Conservation (phyloP, 441 rosid species). For the Raphanus hybrid region DNA sequence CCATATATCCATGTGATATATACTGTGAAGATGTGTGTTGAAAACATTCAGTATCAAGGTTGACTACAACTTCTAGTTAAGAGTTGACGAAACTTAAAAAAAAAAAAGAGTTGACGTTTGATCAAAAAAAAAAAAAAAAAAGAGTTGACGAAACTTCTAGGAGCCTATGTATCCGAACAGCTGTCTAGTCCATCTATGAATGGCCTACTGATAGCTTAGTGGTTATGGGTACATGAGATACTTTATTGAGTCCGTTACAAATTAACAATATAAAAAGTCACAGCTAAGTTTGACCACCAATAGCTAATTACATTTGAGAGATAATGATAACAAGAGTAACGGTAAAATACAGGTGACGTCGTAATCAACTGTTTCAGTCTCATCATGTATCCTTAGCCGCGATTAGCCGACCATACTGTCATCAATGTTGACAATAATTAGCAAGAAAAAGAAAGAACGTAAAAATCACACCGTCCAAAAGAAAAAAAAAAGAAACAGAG, state of each 20-base stretch:
- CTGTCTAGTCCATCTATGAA: no score
- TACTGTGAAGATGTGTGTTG: background rate
- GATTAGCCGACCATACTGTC: constrained; percentile 38
- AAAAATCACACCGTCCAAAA: constrained; percentile 31
- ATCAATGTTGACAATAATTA: constrained; percentile 7
- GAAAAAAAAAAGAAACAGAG: constrained; percentile 8
- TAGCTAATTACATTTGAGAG: background rate
- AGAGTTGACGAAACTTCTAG: no score
- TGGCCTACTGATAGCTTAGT: no score
- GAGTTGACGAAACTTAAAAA: no score
- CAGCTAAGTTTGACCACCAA: background rate
- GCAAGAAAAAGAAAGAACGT: constrained; percentile 13
- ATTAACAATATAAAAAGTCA: background rate
- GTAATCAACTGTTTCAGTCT: constrained; percentile 26
- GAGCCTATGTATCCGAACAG: no score
- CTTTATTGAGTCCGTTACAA: no score
- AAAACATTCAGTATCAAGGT: background rate
- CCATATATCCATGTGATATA: background rate
- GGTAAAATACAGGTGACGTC: constrained; percentile 27
- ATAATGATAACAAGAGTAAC: background rate
- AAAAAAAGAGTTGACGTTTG: no score
- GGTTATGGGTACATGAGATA: no score
- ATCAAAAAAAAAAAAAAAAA: no score
- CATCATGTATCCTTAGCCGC: constrained; percentile 40
- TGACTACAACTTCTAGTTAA: background rate